A percentile compares a stretch with the other conserved stretches of the same genome.
phyloP scores from a whole-genome alignment of 768 basidiomycete species.

The Boletus subcaerulescens region DNA sequence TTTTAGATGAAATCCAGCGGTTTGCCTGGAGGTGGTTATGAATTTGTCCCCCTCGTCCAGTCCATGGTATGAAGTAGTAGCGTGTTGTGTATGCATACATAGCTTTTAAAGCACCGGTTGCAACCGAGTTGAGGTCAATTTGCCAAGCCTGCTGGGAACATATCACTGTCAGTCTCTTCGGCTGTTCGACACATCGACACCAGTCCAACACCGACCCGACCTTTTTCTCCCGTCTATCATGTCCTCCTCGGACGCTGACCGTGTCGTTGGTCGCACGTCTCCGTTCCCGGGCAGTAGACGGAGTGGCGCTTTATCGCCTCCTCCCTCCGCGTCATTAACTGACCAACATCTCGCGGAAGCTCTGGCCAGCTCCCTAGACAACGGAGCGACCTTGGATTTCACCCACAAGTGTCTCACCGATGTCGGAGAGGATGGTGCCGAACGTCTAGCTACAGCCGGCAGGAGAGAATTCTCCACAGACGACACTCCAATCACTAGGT shows the following conservation, averaged over 20 bases:
- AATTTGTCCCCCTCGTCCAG: neutral
- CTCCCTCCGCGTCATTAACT: constrained; percentile 44
- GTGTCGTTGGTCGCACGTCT: constrained; percentile 27
- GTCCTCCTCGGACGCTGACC: constrained; percentile 31
- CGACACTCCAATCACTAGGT: constrained; percentile 62
- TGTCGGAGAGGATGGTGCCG: constrained; percentile 70
- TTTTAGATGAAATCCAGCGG: constrained; percentile 49
- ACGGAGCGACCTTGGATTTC: constrained; percentile 81
- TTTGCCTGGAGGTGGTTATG: constrained; percentile 21
- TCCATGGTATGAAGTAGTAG: neutral
- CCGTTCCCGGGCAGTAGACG: constrained; percentile 24
- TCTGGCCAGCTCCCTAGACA: constrained; percentile 63
- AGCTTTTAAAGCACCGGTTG: constrained; percentile 25
- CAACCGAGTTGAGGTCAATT: constrained; percentile 25
- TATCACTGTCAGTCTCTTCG: constrained; percentile 8
- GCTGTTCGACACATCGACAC: constrained; percentile 14
- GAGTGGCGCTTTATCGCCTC: constrained; percentile 28
- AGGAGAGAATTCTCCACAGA: constrained; percentile 44
- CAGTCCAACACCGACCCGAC: constrained; percentile 14
- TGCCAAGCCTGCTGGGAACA: constrained; percentile 20
- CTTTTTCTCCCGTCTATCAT: constrained; percentile 16
- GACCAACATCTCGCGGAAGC: constrained; percentile 65
- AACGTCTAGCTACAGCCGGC: constrained; percentile 67
- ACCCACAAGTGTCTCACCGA: constrained; percentile 76
- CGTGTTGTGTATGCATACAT: constrained; percentile 6